A percentile compares a stretch with the other conserved stretches of the same genome.
These are phyloP conservation scores for Erysimum cheiri DNA, from an alignment of 441 rosid species.

Conservation along the genomic window DNA sequence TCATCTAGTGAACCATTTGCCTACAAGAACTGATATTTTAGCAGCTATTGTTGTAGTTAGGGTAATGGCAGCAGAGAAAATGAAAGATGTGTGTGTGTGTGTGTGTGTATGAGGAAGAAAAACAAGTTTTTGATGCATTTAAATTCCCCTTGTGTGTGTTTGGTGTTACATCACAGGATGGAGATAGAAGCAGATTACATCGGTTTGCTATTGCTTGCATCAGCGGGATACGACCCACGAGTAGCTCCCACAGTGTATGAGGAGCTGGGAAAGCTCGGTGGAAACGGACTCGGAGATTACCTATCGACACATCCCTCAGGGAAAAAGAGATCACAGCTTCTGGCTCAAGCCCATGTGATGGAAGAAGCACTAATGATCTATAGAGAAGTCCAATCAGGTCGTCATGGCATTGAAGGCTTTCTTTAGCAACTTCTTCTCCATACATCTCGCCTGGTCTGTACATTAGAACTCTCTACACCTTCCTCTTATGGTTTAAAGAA, in stretches of 20 bases:
- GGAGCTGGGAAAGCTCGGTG: constrained; percentile 71
- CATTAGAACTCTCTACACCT: neutral
- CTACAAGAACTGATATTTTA: neutral
- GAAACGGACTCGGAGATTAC: constrained; percentile 63
- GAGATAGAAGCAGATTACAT: constrained; percentile 48
- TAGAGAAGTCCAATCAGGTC: constrained; percentile 68
- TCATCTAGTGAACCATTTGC: constrained; percentile 18
- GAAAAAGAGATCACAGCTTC: constrained; percentile 72
- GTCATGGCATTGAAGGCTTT: constrained; percentile 79
- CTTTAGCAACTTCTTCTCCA: constrained; percentile 51
- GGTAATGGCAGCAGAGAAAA: neutral
- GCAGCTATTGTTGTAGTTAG: constrained; percentile 4
- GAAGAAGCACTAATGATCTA: constrained; percentile 81
- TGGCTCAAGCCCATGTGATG: constrained; percentile 88
- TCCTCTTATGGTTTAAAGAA: neutral
- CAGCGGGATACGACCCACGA: constrained; percentile 94
- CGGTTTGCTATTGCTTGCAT: constrained; percentile 78
- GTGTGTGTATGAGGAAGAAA: neutral
- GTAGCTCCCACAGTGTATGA: constrained; percentile 82
- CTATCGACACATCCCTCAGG: constrained; percentile 98
- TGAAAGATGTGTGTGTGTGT: neutral
- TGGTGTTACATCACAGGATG: constrained; percentile 38
- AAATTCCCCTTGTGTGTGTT: neutral
- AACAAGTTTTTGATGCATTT: constrained; percentile 18
- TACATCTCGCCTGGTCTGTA: constrained; percentile 12